A percentile compares a stretch with the other conserved stretches of the same genome.
Conservation (phyloP, 2,329 filamentous ascomycete genomes). For the Fusarium brevicatenulatum region DNA sequence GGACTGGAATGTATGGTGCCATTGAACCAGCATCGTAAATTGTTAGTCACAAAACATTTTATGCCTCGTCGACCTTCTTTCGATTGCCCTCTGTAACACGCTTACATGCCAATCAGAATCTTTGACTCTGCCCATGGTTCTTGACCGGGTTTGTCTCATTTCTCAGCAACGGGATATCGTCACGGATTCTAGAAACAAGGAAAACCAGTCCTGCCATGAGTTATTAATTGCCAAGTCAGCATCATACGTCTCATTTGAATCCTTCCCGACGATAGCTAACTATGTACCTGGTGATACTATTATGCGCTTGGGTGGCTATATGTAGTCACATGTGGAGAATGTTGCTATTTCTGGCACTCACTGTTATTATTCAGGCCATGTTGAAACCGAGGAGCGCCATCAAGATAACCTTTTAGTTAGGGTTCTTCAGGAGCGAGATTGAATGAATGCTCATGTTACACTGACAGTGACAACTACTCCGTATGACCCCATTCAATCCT, state of each 20-base stretch:
- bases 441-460: background rate
- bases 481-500: background rate
- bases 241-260: background rate
- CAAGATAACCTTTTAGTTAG: slow-evolving; percentile 23
- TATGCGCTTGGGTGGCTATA: background rate
- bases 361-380: background rate
- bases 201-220: background rate
- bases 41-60: background rate
- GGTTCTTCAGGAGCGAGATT: slow-evolving; percentile 27
- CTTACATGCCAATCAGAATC: background rate
- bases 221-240: background rate
- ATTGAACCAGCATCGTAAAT: background rate
- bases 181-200: slow-evolving; percentile 1
- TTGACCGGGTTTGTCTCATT: slow-evolving; percentile 7
- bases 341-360: slow-evolving; percentile 26
- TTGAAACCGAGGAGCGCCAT: background rate
- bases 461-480: background rate
- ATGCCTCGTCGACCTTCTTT: background rate
- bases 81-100: background rate
- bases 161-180: background rate
- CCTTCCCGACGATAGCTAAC: background rate
- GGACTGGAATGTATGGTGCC: background rate
- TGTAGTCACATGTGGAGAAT: slow-evolving; percentile 7
- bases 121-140: background rate
- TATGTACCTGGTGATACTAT: background rate